Evolutionary conservation across 352 stramenopile genomes (phyloP), one percentile per base, ranked within the genome.

Genomic region (Globisporangium abappressorium): DNA sequence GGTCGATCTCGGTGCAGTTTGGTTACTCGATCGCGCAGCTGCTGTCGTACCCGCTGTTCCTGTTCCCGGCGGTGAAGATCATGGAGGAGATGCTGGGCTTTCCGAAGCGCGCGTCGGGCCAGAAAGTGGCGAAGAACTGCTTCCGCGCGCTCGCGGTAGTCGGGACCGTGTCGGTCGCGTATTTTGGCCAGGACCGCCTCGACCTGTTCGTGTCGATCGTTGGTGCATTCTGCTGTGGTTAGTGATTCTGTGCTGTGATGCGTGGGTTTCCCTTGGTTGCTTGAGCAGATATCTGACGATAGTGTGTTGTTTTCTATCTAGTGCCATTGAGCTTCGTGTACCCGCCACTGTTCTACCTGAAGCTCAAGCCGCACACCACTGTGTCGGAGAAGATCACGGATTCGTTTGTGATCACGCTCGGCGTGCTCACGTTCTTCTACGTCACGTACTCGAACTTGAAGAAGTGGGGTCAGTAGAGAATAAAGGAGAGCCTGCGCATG

Each of bases 71-170:
- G 6, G 80, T 94, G 38, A 91, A 92, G 73, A 94, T 94, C 56
- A 84, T 93, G 71, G 86, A 94, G 62, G 86, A 94, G 63, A 91
- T 92, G 81, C 49, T 94, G 14, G 84, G 84, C 11, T 94, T 94
- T 57, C 82, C 81, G 1, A 76, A 66, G 33, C 86, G 82, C 38
- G 79, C 81, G 41, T 92, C 82, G 2, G 84, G 84, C 0, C 72
- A 87, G 47, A 94, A 94, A 68, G 53, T 86, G 22, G 77, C 81
- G 36, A 94, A 94, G 71, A 94, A 94, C 58, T 80, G 73, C 41
- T 87, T 94, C 61, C 82, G 86, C 43, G 79, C 80, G 18, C 59
- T 90, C n/a, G 70, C 73, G 41, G 86, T 94, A n/a, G 60, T 92
- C 34, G 81, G 71, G 9, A 93, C 84, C 1, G 70, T 93, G 34